These are phyloP conservation scores for Canariomyces notabilis DNA, from an alignment of 2,329 filamentous ascomycete genomes.

Conservation along the genomic window DNA sequence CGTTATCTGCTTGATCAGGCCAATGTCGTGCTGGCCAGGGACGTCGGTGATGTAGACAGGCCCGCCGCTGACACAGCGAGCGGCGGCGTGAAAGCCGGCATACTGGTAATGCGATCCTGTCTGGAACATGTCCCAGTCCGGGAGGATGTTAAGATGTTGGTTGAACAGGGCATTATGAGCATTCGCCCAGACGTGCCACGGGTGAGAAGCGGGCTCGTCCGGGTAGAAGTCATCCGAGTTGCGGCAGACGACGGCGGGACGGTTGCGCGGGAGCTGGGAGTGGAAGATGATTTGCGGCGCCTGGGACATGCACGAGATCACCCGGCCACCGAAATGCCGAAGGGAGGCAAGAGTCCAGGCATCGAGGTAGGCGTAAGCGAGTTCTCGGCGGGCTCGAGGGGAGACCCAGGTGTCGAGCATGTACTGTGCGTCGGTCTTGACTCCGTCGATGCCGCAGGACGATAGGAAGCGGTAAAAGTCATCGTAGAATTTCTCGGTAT, in stretches of 20 bases:
- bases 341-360: conserved; percentile 77
- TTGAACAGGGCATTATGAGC: conserved; percentile 83
- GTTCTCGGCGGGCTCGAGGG: conserved; percentile 62
- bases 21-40: conserved; percentile 73
- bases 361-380: conserved; percentile 75
- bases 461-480: conserved; percentile 86
- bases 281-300: conserved; percentile 82
- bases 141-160: conserved; percentile 78
- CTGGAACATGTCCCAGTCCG: conserved; percentile 75
- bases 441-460: conserved; percentile 70
- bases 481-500: conserved; percentile 72
- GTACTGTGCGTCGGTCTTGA: conserved; percentile 93
- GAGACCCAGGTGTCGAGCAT: conserved; percentile 72
- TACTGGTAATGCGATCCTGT: conserved; percentile 57
- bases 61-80: conserved; percentile 82
- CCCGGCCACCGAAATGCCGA: conserved; percentile 69
- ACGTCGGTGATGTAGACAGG: conserved; percentile 93
- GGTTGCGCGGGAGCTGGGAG: conserved; percentile 71
- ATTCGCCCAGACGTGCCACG: conserved; percentile 95
- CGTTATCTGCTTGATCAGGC: conserved; percentile 75
- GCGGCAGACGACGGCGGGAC: conserved; percentile 67
- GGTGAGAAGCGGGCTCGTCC: conserved; percentile 69
- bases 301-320: conserved; percentile 94
- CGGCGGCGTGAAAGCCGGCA: conserved; percentile 81
- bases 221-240: conserved; percentile 95